A percentile compares a stretch with the other conserved stretches of the same genome.
phyloP scores from a whole-genome alignment of 805 yeast genomes.

The Brettanomyces nanus region DNA sequence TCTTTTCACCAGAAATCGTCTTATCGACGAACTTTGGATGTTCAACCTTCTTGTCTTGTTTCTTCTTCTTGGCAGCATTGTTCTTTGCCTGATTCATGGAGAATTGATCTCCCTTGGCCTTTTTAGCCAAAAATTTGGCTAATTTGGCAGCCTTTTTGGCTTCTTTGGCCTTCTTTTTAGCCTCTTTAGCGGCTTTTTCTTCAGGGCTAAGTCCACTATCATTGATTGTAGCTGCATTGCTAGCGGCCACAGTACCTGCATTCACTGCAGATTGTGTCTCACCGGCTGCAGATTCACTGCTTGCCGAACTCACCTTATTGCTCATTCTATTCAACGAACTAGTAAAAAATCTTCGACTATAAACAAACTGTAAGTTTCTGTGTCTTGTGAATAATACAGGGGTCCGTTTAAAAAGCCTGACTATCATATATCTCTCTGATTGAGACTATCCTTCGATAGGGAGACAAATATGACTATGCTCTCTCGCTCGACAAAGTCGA shows the following conservation, averaged over 20 bases:
- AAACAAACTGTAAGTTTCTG: neutral
- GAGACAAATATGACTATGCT: too few relatives aligned
- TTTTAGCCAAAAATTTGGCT: slow-evolving; percentile 66
- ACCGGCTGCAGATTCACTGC: neutral
- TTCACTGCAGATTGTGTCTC: neutral
- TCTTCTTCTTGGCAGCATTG: slow-evolving; percentile 39
- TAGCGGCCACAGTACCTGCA: neutral
- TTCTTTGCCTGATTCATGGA: slow-evolving; percentile 37
- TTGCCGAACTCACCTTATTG: neutral
- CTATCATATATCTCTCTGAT: too few relatives aligned
- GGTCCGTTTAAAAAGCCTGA: neutral
- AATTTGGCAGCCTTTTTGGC: slow-evolving; percentile 51
- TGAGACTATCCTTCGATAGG: too few relatives aligned
- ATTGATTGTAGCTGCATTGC: slow-evolving; percentile 1
- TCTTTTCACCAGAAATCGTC: slow-evolving; percentile 87
- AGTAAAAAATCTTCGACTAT: neutral
- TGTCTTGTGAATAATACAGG: neutral
- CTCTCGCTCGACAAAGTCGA: too few relatives aligned
- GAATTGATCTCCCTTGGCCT: slow-evolving; percentile 62
- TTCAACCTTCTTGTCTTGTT: slow-evolving; percentile 59
- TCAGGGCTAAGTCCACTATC: slow-evolving; percentile 21
- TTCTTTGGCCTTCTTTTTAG: slow-evolving; percentile 67
- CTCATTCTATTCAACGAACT: neutral
- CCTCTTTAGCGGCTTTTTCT: slow-evolving; percentile 48
- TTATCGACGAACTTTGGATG: slow-evolving; percentile 84